Evolutionary conservation across 495 filamentous ascomycete species (phyloP), one percentile per base, ranked within the genome.

Genomic region (Trichoderma orchidacearum): DNA sequence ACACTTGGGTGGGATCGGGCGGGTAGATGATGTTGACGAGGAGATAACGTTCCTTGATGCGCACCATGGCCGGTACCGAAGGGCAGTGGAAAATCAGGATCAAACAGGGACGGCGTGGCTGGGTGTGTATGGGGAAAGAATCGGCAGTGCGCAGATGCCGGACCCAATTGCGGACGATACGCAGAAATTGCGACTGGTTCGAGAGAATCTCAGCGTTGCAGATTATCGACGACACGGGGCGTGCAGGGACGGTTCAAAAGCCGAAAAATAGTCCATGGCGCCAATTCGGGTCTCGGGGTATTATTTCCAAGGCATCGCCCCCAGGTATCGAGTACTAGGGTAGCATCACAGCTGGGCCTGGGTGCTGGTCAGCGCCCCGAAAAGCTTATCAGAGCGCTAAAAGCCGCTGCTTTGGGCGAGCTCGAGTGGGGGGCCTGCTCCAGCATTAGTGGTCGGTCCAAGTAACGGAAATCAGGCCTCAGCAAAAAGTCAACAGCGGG

Each of bases 1-100:
- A 68, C 56, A 70, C 70, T 36, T 67, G 68, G 29, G 72, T 66
- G 13, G 83, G 78, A 36, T 55, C 31, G 53, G 53, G 32, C 13
- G 91, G 88, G 68, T 96, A 96, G 57, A 96, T 80, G 63, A 96
- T 90, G 67, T 90, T 84, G 54, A 96, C 78, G 30, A 97, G 81
- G 35, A 98, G 83, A 66, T 98, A 98, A 58, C 93, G 86, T 68
- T 93, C 81, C 74, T 98, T 98, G 60, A 96, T 74, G 64, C 93
- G 89, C 58, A 97, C 93, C 93, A 98, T 98, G n/a, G 36, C 13
- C 2, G 3, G 18, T 8, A 2, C 23, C 3, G 13, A 5, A 3
- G 6, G 41, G 21, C 21, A 48, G 41, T n/a, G n/a, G n/a, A n/a
- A n/a, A n/a, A n/a, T n/a, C n/a, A n/a, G n/a, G n/a, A n/a, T n/a